These are phyloP conservation scores for Daldinia loculata DNA, from an alignment of 495 filamentous ascomycete species.

Conservation along the genomic window DNA sequence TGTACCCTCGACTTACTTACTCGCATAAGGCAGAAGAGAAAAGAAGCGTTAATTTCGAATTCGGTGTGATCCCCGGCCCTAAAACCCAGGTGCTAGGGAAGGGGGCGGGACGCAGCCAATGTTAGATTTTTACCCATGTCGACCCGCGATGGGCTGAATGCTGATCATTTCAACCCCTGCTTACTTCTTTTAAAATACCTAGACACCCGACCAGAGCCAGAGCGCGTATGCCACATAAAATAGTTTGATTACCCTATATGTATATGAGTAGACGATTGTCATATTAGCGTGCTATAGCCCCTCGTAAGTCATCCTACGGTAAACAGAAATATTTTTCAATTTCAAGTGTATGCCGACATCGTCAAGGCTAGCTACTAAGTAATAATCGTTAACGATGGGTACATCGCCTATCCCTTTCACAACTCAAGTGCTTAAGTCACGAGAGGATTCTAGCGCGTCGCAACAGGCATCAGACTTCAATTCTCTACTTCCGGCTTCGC, in stretches of 20 bases:
- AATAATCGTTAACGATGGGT: slow-evolving; percentile 23
- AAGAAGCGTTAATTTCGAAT: slow-evolving; percentile 14
- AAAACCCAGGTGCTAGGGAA: slow-evolving; percentile 13
- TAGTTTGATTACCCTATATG: neutral
- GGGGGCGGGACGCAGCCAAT: slow-evolving; percentile 14
- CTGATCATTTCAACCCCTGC: neutral
- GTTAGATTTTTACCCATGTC: slow-evolving; percentile 17
- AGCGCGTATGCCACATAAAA: slow-evolving; percentile 3
- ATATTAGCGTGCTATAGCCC: slow-evolving; percentile 1
- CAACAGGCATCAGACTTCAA: slow-evolving; percentile 13
- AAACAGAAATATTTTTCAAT: neutral
- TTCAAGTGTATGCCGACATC: neutral
- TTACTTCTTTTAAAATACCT: slow-evolving; percentile 4
- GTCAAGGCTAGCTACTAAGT: neutral
- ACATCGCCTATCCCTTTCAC: slow-evolving; percentile 31
- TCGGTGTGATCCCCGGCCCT: slow-evolving; percentile 16
- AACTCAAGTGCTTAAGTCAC: slow-evolving; percentile 26
- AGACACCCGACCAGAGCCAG: neutral
- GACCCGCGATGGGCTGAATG: neutral
- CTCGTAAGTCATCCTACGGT: neutral
- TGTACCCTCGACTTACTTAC: neutral
- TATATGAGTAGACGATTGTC: slow-evolving; percentile 1
- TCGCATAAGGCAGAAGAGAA: slow-evolving; percentile 5
- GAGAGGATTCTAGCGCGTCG: neutral
- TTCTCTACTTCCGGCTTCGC: slow-evolving; percentile 42